phyloP scores from a whole-genome alignment of 768 basidiomycete genomes.

The Paxillus involutus region DNA sequence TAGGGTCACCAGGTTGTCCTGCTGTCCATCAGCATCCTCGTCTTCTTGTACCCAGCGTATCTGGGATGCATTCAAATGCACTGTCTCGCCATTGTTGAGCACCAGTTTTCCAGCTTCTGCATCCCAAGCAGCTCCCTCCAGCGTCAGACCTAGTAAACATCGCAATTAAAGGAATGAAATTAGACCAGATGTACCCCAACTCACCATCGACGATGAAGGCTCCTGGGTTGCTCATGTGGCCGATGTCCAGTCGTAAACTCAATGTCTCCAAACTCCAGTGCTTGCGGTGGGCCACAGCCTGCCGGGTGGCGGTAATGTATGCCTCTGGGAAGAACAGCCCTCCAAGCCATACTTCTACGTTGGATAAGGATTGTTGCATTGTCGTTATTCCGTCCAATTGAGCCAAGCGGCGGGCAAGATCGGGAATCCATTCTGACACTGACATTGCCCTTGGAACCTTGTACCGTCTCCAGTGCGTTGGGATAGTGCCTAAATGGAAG shows the following conservation, averaged over 20 bases:
- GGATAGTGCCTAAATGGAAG: slow-evolving; percentile 69
- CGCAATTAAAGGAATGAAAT: slow-evolving; percentile 4
- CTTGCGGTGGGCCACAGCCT: slow-evolving; percentile 92
- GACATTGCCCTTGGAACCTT: slow-evolving; percentile 83
- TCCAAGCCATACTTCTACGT: slow-evolving; percentile 88
- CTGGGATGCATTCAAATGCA: slow-evolving; percentile 77
- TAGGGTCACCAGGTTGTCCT: slow-evolving; percentile 60
- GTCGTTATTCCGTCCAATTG: slow-evolving; percentile 71
- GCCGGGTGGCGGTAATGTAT: slow-evolving; percentile 92
- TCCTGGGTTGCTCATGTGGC: slow-evolving; percentile 70
- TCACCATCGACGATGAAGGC: slow-evolving; percentile 88
- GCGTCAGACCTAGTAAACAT: slow-evolving; percentile 61
- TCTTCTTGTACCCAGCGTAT: slow-evolving; percentile 80
- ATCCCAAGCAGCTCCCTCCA: slow-evolving; percentile 85
- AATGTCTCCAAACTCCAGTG: slow-evolving; percentile 93
- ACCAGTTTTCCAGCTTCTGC: slow-evolving; percentile 53
- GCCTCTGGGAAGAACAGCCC: slow-evolving; percentile 96
- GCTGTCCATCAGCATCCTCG: slow-evolving; percentile 27
- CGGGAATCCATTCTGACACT: slow-evolving; percentile 82
- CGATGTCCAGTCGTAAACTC: slow-evolving; percentile 77
- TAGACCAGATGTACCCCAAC: slow-evolving; percentile 20
- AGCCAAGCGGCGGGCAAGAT: slow-evolving; percentile 75
- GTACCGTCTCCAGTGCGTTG: slow-evolving; percentile 85
- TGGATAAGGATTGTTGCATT: slow-evolving; percentile 55
- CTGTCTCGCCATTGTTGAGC: slow-evolving; percentile 85